These are phyloP conservation scores for Plenodomus biglobosus DNA, from an alignment of 2,329 filamentous ascomycete genomes.

Conservation along the genomic window DNA sequence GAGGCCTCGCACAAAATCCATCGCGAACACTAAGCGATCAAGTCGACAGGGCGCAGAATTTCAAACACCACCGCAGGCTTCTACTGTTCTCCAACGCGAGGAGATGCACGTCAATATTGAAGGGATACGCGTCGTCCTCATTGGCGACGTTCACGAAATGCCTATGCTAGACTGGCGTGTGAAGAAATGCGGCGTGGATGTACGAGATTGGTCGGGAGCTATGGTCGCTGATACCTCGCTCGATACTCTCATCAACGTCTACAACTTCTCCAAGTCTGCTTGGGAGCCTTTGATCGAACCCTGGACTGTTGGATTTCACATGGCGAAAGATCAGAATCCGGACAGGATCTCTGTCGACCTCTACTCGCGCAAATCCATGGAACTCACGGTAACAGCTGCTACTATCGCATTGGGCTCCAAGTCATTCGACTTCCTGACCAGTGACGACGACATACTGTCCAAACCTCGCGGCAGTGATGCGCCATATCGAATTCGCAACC, in stretches of 20 bases:
- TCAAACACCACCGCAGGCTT: slow-evolving; percentile 56
- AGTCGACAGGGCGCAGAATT: slow-evolving; percentile 59
- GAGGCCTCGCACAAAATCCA: slow-evolving; percentile 50
- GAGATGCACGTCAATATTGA: slow-evolving; percentile 84
- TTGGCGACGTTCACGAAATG: slow-evolving; percentile 93
- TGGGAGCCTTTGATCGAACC: slow-evolving; percentile 97
- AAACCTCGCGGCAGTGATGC: slow-evolving; percentile 91
- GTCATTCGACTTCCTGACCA: slow-evolving; percentile 84
- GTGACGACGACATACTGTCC: slow-evolving; percentile 85
- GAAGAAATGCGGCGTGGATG: slow-evolving; percentile 81
- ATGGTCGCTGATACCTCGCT: slow-evolving; percentile 87
- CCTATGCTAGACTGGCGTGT: slow-evolving; percentile 93
- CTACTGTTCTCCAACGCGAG: slow-evolving; percentile 66
- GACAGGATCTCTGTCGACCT: slow-evolving; percentile 81
- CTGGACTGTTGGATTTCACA: slow-evolving; percentile 90
- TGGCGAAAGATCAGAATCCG: slow-evolving; percentile 74
- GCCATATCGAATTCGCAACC: slow-evolving; percentile 90
- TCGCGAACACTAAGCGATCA: slow-evolving; percentile 46
- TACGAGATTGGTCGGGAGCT: slow-evolving; percentile 87
- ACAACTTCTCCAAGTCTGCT: slow-evolving; percentile 98
- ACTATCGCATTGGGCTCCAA: slow-evolving; percentile 93
- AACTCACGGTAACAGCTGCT: slow-evolving; percentile 88
- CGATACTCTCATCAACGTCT: slow-evolving; percentile 93
- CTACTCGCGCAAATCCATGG: slow-evolving; percentile 85
- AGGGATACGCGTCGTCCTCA: slow-evolving; percentile 87